Percentiles rank a stretch among this genome's conserved stretches.
phyloP scores from a whole-genome alignment of 805 yeast species.

The Kazachstania kunashirensis region DNA sequence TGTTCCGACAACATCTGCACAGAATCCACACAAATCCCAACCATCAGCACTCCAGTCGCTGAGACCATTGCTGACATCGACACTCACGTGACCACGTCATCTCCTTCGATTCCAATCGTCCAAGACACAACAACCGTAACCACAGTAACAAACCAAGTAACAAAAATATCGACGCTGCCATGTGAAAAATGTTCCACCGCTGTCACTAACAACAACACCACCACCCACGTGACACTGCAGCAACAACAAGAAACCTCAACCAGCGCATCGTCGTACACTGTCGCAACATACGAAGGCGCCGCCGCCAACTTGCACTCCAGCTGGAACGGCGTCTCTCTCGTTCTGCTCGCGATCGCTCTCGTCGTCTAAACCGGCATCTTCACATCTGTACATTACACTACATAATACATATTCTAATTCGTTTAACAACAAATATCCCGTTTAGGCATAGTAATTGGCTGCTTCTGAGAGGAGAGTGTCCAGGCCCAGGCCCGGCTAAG shows the following conservation, averaged over 20 bases:
- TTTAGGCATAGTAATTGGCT: too few species aligned
- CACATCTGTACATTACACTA: too few species aligned
- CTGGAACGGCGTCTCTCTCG: neutral
- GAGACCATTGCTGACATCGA: neutral
- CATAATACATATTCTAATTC: too few species aligned
- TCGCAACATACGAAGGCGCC: neutral
- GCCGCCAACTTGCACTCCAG: neutral
- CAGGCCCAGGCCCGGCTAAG: too few species aligned
- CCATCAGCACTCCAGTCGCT: neutral
- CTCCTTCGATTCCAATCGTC: neutral
- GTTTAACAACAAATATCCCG: too few species aligned
- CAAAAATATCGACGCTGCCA: conserved; percentile 1
- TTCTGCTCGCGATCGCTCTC: neutral
- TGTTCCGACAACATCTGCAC: neutral
- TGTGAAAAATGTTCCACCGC: conserved; percentile 1
- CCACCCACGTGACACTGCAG: neutral
- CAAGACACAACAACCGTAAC: too few species aligned
- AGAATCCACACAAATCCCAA: conserved; percentile 1
- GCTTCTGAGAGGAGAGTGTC: too few species aligned
- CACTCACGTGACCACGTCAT: neutral
- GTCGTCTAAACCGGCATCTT: neutral
- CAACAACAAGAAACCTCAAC: conserved; percentile 1
- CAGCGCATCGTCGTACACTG: neutral
- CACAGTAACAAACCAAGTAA: too few species aligned
- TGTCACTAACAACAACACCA: conserved; percentile 1